Evolutionary conservation across 116 monocot genomes (phyloP).

Genomic region (Phalaenopsis hybrid): DNA sequence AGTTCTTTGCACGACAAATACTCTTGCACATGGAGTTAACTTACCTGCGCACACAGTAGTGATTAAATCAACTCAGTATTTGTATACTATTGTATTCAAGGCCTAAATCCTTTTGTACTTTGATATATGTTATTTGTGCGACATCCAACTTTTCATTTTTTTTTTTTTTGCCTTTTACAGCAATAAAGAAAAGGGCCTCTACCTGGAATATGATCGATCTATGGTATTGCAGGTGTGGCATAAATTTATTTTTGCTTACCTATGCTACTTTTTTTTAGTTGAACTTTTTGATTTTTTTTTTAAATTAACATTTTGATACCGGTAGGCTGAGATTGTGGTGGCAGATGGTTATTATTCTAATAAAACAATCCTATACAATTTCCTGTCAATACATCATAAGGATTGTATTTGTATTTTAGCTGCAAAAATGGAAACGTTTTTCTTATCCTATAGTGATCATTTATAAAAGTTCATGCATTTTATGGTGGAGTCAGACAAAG

Average conservation of each 20-base stretch:
- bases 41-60: conserved; percentile 96
- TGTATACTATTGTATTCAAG: conserved; percentile 39
- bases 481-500: no score
- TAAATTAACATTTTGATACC: not conserved
- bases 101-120: not conserved
- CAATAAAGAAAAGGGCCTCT: conserved; percentile 91
- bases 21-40: conserved; percentile 97
- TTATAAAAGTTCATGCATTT: not conserved
- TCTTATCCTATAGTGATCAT: not conserved
- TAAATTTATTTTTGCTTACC: not conserved
- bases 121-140: not conserved
- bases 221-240: conserved; percentile 79
- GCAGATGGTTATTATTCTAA: not conserved
- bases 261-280: not conserved
- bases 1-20: conserved; percentile 94
- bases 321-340: not conserved
- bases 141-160: not conserved
- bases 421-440: not conserved
- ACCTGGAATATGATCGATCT: conserved; percentile 92
- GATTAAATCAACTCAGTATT: conserved; percentile 97
- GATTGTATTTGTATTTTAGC: not conserved
- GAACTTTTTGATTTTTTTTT: not conserved
- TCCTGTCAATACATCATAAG: not conserved
- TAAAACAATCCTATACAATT: not conserved
- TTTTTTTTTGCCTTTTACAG: conserved; percentile 25